Base-by-base conservation (phyloP, 768 basidiomycete genomes). In the Favolaschia claudopus region DNA sequence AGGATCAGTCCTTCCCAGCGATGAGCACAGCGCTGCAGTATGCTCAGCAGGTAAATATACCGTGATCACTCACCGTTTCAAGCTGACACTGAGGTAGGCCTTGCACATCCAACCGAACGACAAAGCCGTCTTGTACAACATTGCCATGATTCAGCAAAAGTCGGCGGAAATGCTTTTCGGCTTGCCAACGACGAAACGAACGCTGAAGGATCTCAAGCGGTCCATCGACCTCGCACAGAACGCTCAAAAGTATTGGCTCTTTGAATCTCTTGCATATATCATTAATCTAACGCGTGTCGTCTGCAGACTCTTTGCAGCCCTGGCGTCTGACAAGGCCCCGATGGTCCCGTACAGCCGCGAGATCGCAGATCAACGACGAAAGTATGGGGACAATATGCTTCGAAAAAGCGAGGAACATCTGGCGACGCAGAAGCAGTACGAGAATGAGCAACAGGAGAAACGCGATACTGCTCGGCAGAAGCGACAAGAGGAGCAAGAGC, bases 71-170 rank as follows among this genome's bases (percentile, higher is more conserved):
- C 25, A 20, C 44, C 31, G 17, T 17, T 28, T 9, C 55, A 27
- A 52, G 50, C 62, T 66, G 22, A 55, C 25, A 10, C 25, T 48
- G 12, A 9, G 40, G 5, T 62, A 98, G 96, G 95, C 96, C 1
- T 79, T 91, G 15, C 89, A 93, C 62, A 74, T 95, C 7, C 88
- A 91, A 63, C 95, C 95, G 0, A 84, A 81, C 53, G 97, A 99
- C 77, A 95, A 96, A 70, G 92, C 94, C 4, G 87, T 91, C 47
- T 60, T 94, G 38, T 99, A 96, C 76, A 99, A 99, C 73, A 93
- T 98, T 67, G 96, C 96, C 52, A 96, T 99, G 91, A 95, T 99
- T 31, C 89, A 96, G 73, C 97, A 99, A 72, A 98, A 98, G 74
- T 89, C 92, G 0, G 92, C 94, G 0, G 96, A 98, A 72, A 82